Evolutionary conservation across 2,329 filamentous ascomycete genomes (phyloP).

Genomic region (Ascocoryne sarcoides): DNA sequence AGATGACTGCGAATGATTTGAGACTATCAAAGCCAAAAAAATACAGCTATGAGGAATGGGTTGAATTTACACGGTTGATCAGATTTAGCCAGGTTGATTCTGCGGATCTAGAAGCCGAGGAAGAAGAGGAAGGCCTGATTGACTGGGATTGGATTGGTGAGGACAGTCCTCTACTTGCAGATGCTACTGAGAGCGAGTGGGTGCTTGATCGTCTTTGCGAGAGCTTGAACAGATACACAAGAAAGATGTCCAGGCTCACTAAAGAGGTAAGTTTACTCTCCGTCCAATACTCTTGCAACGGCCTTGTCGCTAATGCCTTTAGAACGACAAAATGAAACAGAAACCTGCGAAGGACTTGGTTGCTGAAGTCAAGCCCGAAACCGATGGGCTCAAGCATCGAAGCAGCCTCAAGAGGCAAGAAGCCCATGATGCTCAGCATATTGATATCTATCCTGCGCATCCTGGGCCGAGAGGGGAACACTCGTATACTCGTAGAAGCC

Average conservation of each 20-base stretch:
- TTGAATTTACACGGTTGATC: slow-evolving; percentile 55
- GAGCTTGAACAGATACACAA: slow-evolving; percentile 41
- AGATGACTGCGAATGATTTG: slow-evolving; percentile 45
- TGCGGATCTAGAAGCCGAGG: slow-evolving; percentile 32
- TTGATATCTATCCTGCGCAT: slow-evolving; percentile 3
- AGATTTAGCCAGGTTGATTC: slow-evolving; percentile 38
- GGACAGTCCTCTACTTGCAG: slow-evolving; percentile 56
- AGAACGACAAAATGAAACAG: too few species aligned
- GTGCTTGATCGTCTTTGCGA: slow-evolving; percentile 57
- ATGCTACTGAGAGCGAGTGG: slow-evolving; percentile 56
- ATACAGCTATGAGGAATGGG: slow-evolving; percentile 63
- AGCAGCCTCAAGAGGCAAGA: neutral
- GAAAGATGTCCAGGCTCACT: slow-evolving; percentile 21
- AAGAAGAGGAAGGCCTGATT: slow-evolving; percentile 49
- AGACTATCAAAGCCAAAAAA: slow-evolving; percentile 36
- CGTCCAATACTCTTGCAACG: too few species aligned
- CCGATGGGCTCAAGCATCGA: too few species aligned
- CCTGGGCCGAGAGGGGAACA: slow-evolving; percentile 1
- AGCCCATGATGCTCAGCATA: neutral
- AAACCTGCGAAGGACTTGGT: too few species aligned
- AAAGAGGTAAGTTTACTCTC: slow-evolving; percentile 14
- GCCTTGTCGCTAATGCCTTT: too few species aligned
- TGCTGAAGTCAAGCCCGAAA: too few species aligned
- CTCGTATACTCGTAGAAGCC: neutral
- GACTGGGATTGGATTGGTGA: slow-evolving; percentile 69